Percentiles rank a stretch among this genome's conserved stretches.
These are phyloP conservation scores for Suillus spraguei DNA, from an alignment of 768 basidiomycete species.

Conservation along the genomic window DNA sequence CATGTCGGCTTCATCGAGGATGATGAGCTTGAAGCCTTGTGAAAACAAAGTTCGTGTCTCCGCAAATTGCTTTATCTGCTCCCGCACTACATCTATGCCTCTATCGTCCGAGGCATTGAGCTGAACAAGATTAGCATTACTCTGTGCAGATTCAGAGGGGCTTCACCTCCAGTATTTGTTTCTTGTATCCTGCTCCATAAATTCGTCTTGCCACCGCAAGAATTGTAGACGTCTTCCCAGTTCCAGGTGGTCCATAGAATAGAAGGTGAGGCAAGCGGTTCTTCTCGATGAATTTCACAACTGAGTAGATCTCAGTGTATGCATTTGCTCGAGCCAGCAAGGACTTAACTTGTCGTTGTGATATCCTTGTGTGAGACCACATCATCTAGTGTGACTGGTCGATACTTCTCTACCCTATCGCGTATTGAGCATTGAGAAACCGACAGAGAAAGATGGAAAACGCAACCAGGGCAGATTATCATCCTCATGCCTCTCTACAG, in stretches of 20 bases:
- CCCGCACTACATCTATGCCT: conserved; percentile 97
- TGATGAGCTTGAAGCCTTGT: conserved; percentile 96
- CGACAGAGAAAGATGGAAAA: conserved; percentile 7
- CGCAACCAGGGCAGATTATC: conserved; percentile 86
- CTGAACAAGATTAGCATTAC: conserved; percentile 39
- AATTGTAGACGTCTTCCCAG: conserved; percentile 97
- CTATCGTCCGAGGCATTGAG: conserved; percentile 98
- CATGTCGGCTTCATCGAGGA: conserved; percentile 99
- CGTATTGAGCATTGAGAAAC: conserved; percentile 10
- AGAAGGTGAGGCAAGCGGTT: conserved; percentile 93
- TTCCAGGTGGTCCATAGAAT: conserved; percentile 98
- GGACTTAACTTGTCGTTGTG: conserved; percentile 76
- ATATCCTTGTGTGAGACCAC: conserved; percentile 98
- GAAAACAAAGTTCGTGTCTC: conserved; percentile 91
- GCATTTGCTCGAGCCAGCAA: not conserved
- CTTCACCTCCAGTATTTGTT: conserved; percentile 90
- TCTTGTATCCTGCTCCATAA: conserved; percentile 84
- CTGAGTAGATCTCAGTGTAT: conserved; percentile 43
- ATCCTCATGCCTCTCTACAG: conserved; percentile 45
- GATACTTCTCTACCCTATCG: conserved; percentile 95
- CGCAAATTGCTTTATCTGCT: conserved; percentile 98
- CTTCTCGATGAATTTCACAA: conserved; percentile 95
- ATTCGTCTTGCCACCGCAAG: conserved; percentile 93
- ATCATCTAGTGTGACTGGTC: conserved; percentile 88
- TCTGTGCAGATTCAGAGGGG: conserved; percentile 6